Evolutionary conservation across 768 basidiomycete species (phyloP).

Genomic region (Filobasidium wieringae): DNA sequence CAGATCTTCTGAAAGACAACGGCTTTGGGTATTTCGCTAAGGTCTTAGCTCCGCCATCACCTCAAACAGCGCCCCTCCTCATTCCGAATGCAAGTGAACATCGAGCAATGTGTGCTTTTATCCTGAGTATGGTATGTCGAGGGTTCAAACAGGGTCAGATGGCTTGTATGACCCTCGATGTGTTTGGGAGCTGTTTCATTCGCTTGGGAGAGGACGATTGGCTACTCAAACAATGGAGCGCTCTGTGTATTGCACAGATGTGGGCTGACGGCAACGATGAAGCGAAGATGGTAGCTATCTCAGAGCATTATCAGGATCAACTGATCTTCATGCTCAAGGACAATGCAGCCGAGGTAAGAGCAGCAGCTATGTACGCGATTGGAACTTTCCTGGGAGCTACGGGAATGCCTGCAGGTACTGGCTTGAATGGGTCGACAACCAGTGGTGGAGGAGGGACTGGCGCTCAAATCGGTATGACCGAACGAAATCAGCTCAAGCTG

Average conservation of each 20-base stretch:
- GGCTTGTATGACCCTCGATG: conserved; percentile 57
- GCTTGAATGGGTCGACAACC: conserved; percentile 42
- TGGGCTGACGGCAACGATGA: conserved; percentile 83
- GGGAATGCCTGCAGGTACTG: conserved; percentile 45
- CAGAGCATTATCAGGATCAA: conserved; percentile 66
- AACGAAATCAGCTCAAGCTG: conserved; percentile 45
- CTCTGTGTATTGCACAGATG: conserved; percentile 83
- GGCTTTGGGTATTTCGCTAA: conserved; percentile 45
- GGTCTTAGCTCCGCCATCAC: conserved; percentile 44
- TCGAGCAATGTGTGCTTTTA: conserved; percentile 97
- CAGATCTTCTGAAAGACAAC: conserved; percentile 65
- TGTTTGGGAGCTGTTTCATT: conserved; percentile 71
- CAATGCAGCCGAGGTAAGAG: conserved; percentile 83
- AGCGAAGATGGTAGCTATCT: conserved; percentile 71
- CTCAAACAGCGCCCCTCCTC: conserved; percentile 40
- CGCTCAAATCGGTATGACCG: conserved; percentile 43
- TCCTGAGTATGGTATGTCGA: conserved; percentile 77
- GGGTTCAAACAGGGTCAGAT: conserved; percentile 77
- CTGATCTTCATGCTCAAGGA: conserved; percentile 68
- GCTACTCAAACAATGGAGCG: conserved; percentile 83
- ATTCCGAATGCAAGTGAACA: conserved; percentile 93
- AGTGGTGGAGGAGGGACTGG: conserved; percentile 74
- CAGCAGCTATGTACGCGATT: conserved; percentile 79
- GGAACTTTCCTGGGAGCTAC: conserved; percentile 87
- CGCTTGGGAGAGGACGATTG: conserved; percentile 82